Conservation (phyloP, 768 basidiomycete genomes). For the Trametes gibbosa region DNA sequence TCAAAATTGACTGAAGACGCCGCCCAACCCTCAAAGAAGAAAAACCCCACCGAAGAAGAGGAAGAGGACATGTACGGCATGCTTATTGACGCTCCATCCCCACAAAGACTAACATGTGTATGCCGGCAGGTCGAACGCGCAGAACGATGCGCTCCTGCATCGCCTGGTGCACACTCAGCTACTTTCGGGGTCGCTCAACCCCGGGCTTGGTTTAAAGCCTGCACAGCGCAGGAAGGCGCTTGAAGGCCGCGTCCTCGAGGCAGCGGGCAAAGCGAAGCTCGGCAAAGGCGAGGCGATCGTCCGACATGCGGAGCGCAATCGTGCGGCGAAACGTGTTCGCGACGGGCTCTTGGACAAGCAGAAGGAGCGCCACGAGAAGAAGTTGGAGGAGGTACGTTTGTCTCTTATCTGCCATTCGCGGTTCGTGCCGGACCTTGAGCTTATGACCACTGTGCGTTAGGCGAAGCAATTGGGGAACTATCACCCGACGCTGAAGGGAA, state of each 20-base stretch:
- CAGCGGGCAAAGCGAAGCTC: conserved; percentile 63
- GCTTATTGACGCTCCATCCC: not conserved
- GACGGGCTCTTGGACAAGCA: conserved; percentile 67
- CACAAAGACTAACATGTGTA: not conserved
- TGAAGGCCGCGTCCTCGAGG: conserved; percentile 73
- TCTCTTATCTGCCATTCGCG: not conserved
- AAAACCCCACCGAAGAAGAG: conserved; percentile 36
- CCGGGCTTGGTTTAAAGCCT: conserved; percentile 57
- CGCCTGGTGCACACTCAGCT: conserved; percentile 77
- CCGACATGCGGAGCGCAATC: conserved; percentile 61
- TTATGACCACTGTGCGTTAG: conserved; percentile 35
- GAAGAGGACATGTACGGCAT: conserved; percentile 49
- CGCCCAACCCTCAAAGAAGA: conserved; percentile 23
- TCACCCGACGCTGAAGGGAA: conserved; percentile 71
- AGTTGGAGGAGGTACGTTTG: conserved; percentile 63
- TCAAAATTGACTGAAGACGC: conserved; percentile 49
- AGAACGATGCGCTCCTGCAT: conserved; percentile 78
- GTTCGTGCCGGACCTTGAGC: not conserved
- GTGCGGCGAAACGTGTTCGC: conserved; percentile 68
- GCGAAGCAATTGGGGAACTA: conserved; percentile 85
- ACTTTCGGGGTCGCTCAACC: conserved; percentile 68
- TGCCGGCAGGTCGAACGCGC: conserved; percentile 57
- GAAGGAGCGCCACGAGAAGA: conserved; percentile 48
- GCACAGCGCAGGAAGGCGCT: conserved; percentile 73
- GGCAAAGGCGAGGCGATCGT: conserved; percentile 71